These are phyloP conservation scores for Kwoniella mangroviensis DNA, from an alignment of 768 basidiomycete genomes.

Conservation along the genomic window DNA sequence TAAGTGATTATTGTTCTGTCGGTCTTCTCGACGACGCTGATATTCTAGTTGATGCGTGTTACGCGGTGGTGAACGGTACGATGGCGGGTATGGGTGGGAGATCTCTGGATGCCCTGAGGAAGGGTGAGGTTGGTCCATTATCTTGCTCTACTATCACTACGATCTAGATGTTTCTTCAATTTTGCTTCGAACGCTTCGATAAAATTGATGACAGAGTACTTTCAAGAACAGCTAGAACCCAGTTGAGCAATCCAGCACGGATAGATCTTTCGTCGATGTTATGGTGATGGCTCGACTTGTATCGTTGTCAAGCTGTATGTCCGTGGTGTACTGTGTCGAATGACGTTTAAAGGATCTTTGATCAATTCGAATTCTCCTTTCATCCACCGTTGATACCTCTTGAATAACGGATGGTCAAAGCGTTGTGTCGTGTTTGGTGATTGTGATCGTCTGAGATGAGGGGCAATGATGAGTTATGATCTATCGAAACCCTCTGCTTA, in stretches of 20 bases:
- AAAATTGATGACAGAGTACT: too few relatives aligned
- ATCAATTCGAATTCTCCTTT: background rate
- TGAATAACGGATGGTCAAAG: background rate
- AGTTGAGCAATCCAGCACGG: background rate
- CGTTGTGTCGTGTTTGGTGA: background rate
- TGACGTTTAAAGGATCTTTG: background rate
- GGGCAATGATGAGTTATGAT: background rate
- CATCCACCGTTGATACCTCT: background rate
- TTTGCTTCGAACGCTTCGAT: too few relatives aligned
- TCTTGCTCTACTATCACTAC: too few relatives aligned
- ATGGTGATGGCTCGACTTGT: background rate
- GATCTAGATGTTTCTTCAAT: too few relatives aligned
- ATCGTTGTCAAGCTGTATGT: background rate
- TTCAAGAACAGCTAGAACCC: background rate
- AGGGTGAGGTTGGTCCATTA: slow-evolving; percentile 1
- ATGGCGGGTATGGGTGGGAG: slow-evolving; percentile 36
- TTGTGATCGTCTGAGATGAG: background rate
- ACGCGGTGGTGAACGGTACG: slow-evolving; percentile 11
- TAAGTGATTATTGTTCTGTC: slow-evolving; percentile 9
- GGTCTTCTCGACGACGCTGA: slow-evolving; percentile 9
- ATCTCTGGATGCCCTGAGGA: background rate
- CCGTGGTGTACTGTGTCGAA: background rate
- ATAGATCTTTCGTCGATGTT: background rate
- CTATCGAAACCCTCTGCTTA: too few relatives aligned
- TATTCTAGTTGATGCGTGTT: slow-evolving; percentile 9